A percentile compares a stretch with the other conserved stretches of the same genome.
Evolutionary conservation across 2,329 filamentous ascomycete genomes (phyloP).

Genomic region (Neobulgaria alba): DNA sequence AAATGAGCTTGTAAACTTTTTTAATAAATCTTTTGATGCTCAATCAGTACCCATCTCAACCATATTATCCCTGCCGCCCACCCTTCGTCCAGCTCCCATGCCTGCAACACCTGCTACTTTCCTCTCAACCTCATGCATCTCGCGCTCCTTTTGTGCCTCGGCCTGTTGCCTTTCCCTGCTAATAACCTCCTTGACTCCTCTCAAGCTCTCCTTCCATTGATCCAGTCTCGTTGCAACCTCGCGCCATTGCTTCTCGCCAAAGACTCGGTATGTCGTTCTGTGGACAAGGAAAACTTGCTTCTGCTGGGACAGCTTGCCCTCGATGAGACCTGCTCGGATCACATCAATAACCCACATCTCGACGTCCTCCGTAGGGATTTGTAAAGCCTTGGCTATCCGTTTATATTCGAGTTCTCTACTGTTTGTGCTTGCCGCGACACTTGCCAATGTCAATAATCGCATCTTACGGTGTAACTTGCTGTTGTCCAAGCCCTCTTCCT

Average conservation of each 20-base stretch:
- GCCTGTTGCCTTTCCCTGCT: constrained; percentile 74
- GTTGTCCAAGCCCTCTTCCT: constrained; percentile 64
- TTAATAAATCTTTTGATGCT: constrained; percentile 4
- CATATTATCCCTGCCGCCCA: constrained; percentile 26
- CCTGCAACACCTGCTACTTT: constrained; percentile 36
- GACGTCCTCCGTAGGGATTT: constrained; percentile 74
- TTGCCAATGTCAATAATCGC: constrained; percentile 87
- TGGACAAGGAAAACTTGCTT: constrained; percentile 92
- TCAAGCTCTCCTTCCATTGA: constrained; percentile 79
- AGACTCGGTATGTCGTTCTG: constrained; percentile 91
- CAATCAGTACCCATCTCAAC: constrained; percentile 30
- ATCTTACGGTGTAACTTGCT: constrained; percentile 85
- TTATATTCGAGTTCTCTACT: constrained; percentile 84
- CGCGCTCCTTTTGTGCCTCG: constrained; percentile 67
- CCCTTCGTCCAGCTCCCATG: constrained; percentile 36
- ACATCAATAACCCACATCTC: constrained; percentile 99
- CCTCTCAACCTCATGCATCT: constrained; percentile 61
- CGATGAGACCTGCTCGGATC: constrained; percentile 88
- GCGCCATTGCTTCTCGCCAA: constrained; percentile 96
- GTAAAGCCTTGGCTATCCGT: constrained; percentile 74
- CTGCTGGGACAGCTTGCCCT: constrained; percentile 92
- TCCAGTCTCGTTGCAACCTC: constrained; percentile 87
- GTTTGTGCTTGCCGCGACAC: constrained; percentile 73
- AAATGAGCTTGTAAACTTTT: background rate
- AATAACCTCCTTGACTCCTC: constrained; percentile 69